phyloP scores from a whole-genome alignment of 257 asterid genomes.

The Phtheirospermum japonicum region DNA sequence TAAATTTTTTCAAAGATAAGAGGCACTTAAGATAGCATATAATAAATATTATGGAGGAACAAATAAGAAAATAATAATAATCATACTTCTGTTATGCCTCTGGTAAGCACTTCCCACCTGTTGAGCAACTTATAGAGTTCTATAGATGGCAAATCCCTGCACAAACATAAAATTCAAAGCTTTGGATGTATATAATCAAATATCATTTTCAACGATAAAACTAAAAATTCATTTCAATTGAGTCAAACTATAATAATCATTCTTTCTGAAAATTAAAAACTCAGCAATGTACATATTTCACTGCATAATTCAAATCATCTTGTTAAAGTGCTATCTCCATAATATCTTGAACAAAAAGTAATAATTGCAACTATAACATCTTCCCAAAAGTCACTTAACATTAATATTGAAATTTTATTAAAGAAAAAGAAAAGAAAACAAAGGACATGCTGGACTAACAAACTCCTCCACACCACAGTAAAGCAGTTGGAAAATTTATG shows the following conservation, averaged over 20 bases:
- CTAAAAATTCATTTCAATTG: background rate
- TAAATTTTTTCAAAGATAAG: background rate
- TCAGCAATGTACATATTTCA: too few species aligned
- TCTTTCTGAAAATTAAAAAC: slow-evolving; percentile 1
- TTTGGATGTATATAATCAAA: slow-evolving; percentile 6
- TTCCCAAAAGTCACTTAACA: too few species aligned
- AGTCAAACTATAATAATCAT: background rate
- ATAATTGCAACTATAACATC: too few species aligned
- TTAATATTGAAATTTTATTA: too few species aligned
- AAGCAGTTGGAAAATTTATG: too few species aligned
- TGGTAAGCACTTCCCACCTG: slow-evolving; percentile 65
- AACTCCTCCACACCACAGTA: too few species aligned
- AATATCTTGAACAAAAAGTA: too few species aligned
- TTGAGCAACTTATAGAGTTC: slow-evolving; percentile 60
- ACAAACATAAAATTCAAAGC: slow-evolving; percentile 10
- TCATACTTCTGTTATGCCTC: slow-evolving; percentile 57
- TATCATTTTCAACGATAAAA: slow-evolving; percentile 11
- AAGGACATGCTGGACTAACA: too few species aligned
- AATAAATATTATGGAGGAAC: slow-evolving; percentile 8
- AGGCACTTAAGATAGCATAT: slow-evolving; percentile 14
- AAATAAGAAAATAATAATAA: slow-evolving; percentile 16
- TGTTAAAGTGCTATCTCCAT: too few species aligned
- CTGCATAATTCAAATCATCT: too few species aligned
- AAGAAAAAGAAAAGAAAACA: too few species aligned
- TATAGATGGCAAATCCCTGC: slow-evolving; percentile 63